These are phyloP conservation scores for Pterocarpus macrocarpus DNA, from an alignment of 306 rosid species.

Conservation along the genomic window DNA sequence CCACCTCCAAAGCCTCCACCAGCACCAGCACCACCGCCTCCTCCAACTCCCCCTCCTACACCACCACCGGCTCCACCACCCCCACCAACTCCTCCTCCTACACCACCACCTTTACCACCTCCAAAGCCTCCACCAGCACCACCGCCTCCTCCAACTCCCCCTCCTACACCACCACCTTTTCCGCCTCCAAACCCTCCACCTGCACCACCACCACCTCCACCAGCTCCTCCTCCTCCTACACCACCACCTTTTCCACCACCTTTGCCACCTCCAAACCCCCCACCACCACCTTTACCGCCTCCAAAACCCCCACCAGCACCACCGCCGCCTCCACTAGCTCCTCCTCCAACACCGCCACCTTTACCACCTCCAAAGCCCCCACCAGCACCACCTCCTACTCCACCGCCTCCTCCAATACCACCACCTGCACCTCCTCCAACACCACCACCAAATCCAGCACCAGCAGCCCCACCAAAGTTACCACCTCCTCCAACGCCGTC, in stretches of 20 bases:
- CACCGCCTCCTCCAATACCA: neutral
- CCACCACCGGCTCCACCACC: neutral
- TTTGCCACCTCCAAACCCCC: neutral
- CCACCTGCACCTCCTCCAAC: neutral
- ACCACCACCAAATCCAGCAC: conserved; percentile 12
- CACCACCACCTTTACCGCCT: conserved; percentile 6
- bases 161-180: conserved; percentile 1
- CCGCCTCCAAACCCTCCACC: neutral
- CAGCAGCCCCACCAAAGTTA: neutral
- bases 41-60: conserved; percentile 1
- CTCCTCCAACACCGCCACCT: conserved; percentile 13
- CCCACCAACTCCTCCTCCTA: neutral
- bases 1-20: conserved; percentile 3
- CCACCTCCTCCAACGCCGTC: neutral
- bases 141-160: conserved; percentile 19
- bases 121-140: neutral
- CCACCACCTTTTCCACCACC: neutral
- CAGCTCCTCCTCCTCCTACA: neutral
- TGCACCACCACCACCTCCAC: neutral
- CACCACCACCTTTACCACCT: neutral
- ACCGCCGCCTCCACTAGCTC: neutral
- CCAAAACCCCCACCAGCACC: neutral
- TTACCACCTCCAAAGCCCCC: conserved; percentile 17
- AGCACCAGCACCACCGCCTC: conserved; percentile 20
- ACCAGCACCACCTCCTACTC: neutral